These are phyloP conservation scores for Suhomyces emberorum DNA, from an alignment of 805 yeast species.

Conservation along the genomic window DNA sequence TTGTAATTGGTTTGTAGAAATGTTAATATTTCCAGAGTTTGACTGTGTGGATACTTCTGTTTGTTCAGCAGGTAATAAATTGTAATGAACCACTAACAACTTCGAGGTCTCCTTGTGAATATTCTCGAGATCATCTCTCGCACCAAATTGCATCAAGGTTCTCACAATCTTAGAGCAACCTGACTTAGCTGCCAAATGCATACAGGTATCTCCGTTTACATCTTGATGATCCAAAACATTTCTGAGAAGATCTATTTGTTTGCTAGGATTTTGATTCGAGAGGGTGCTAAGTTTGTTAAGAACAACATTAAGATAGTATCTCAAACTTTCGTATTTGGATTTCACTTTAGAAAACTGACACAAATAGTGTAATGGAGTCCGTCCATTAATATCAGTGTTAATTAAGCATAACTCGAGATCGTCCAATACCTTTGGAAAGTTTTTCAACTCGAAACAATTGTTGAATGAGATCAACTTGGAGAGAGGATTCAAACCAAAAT, in stretches of 20 bases:
- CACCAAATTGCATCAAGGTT: conserved; percentile 82
- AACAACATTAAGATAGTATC: conserved; percentile 76
- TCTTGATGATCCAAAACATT: conserved; percentile 75
- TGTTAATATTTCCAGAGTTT: background rate
- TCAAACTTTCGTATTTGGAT: conserved; percentile 71
- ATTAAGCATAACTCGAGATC: conserved; percentile 73
- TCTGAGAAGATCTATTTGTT: conserved; percentile 58
- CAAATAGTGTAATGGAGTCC: conserved; percentile 85
- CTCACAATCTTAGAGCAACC: conserved; percentile 74
- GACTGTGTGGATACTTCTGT: background rate
- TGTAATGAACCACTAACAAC: conserved; percentile 41
- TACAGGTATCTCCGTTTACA: conserved; percentile 77
- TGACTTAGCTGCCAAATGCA: conserved; percentile 69
- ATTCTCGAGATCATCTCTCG: conserved; percentile 51
- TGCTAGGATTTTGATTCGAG: conserved; percentile 30
- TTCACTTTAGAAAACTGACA: conserved; percentile 65
- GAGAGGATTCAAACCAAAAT: conserved; percentile 79
- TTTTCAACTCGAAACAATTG: conserved; percentile 76
- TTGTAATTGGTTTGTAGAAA: background rate
- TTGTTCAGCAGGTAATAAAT: conserved; percentile 15
- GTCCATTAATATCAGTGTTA: conserved; percentile 66
- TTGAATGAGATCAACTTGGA: conserved; percentile 84
- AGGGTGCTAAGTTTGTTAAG: conserved; percentile 64
- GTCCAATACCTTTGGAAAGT: conserved; percentile 77
- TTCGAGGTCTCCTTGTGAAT: conserved; percentile 43